Base-by-base conservation (phyloP, 1,284 basidiomycete genomes). In the Bjerkandera adusta region DNA sequence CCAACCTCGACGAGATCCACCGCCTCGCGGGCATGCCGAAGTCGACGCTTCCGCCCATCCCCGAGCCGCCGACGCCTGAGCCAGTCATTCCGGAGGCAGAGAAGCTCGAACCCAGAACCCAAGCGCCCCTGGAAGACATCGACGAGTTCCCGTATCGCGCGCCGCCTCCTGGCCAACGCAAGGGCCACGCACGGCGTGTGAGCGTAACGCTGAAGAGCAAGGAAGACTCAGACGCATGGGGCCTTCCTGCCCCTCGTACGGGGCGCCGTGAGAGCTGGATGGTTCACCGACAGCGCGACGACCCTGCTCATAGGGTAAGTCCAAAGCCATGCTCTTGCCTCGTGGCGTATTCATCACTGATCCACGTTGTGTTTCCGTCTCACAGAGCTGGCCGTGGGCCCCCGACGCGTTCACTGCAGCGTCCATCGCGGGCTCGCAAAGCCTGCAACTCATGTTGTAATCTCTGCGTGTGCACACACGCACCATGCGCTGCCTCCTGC, bases 131-230 rank as follows among this genome's bases (percentile, higher is more conserved):
- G 27, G 42, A 47, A 50, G 21, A 30, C 13, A 30, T 22, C 21
- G 50, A 53, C 20, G 57, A 59, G 34, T 57, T 65, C 42, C 62
- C 62, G 25, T 63, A 62, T 42, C 49, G 32, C 16, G 51, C 16
- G 54, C 60, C 13, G 52, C 53, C 30, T 46, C 51, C 54, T 29
- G 49, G 24, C 59, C 58, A 51, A 50, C 53, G 34, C 50, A 40
- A 33, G 59, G 63, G 38, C 8, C 61, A 62, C 43, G 57, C 60
- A 27, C 54, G 57, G 15, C 59, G 63, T 5, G 47, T 63, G 36
- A 65, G 61, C 51, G 61, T 63, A 26, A 45, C 58, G 16, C 46
- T 60, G 49, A 57, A 55, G 49, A 57, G 57, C 52, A 62, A 55
- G 50, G 59, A 61, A 37, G 60, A 60, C 40, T 46, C 57, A 10